A percentile compares a stretch with the other conserved stretches of the same genome.
phyloP scores from a whole-genome alignment of 83 land plant genomes.

The Diphasiastrum complanatum region DNA sequence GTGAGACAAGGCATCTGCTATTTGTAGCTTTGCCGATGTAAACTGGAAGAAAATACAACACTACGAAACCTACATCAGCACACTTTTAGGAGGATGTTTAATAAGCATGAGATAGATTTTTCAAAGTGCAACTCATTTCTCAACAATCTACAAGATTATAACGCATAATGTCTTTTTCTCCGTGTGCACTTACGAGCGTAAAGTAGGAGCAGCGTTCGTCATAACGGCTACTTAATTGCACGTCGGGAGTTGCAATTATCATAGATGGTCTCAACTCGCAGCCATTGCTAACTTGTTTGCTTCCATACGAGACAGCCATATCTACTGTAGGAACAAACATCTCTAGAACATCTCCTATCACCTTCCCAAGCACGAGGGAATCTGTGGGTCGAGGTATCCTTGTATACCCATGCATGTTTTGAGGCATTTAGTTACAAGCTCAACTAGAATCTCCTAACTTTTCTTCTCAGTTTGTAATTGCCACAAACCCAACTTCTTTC shows the following conservation, averaged over 20 bases:
- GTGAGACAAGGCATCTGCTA: no score
- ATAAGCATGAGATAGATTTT: not conserved
- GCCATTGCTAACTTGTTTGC: not conserved
- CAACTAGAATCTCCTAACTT: no score
- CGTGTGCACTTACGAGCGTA: not conserved
- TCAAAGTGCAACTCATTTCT: not conserved
- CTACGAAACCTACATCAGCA: no score
- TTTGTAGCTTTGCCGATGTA: no score
- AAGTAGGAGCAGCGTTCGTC: not conserved
- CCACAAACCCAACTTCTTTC: no score
- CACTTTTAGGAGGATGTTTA: no score
- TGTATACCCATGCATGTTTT: no score
- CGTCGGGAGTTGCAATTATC: not conserved
- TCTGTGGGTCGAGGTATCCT: not conserved
- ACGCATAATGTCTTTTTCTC: not conserved
- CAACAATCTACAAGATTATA: not conserved
- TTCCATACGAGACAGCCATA: not conserved
- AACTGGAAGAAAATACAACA: no score
- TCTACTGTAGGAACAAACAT: conserved; percentile 1
- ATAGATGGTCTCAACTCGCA: conserved; percentile 2
- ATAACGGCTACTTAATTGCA: no score
- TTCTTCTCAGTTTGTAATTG: no score
- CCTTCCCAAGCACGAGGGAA: not conserved
- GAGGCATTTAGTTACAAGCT: no score
- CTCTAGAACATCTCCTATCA: conserved; percentile 3